Evolutionary conservation across 192 early-diverging fungal genomes (phyloP), one percentile per base, ranked within the genome.

Genomic region (Coemansia sp.): DNA sequence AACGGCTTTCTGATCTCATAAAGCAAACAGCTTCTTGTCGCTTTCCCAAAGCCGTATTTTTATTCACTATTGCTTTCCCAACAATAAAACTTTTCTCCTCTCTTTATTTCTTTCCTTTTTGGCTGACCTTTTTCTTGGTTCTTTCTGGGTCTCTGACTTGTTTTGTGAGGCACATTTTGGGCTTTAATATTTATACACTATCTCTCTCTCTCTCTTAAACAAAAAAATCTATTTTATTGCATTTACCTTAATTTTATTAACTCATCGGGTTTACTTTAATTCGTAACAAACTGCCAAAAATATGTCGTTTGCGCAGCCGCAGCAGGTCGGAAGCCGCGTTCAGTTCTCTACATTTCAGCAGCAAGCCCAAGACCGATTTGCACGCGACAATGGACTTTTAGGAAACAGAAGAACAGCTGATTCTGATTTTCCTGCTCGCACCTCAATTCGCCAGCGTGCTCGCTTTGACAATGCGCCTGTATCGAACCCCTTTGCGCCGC

Each of bases 401-500:
- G 72, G 75, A 17, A 65, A 72, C 5, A 65, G 75, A 11, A 76
- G 56, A 38, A 61, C 18, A 51, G 28, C 41, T 33, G 14, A 51
- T 20, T 18, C 14, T 3, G 59, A 51, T 52, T 72, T 73, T 51
- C 74, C 74, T 4, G 73, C 76, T 36, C 68, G 73, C 61, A 75
- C 71, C 12, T 52, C 76, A 39, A 57, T 78, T 12, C 62, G 75
- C 7, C 67, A 63, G 53, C 64, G 59, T 66, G 38, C 66, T 18
- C 34, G 63, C 35, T 66, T 72, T n/a, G 81, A 78, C 20, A 35
- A 69, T 7, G 70, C 54, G 22, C 34, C 73, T 14, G 67, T 51
- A 22, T 51, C 59, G 17, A 83, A 83, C 43, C 81, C 81, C 18
- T 83, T 83, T 51, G 75, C 76, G 20, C 81, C 81, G 38, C 75